Base-by-base conservation (phyloP, 2,329 filamentous ascomycete genomes). In the Aspergillus neotritici region DNA sequence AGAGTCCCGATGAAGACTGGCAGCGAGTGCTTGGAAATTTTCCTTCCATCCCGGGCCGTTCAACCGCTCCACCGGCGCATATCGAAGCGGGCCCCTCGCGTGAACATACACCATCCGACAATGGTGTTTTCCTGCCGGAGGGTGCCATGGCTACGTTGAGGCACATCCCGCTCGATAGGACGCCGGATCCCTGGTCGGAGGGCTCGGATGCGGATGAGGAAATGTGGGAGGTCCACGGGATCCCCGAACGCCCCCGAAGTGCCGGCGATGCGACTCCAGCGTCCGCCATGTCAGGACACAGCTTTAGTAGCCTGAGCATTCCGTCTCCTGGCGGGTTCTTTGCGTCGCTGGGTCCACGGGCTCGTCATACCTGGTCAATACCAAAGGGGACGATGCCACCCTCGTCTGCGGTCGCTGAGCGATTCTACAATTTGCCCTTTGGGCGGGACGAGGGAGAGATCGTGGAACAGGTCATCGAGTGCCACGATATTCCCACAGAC, bases 261-360 rank as follows among this genome's bases (percentile, higher is more conserved):
- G 65, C 68, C 9, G 64, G 71, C 37, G 64, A 70, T 32, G 61
- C 63, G 14, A 72, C 71, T 1, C 72, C 78, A 8, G 69, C 74
- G 7, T 78, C 79, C 34, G 75, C 74, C 44, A 67, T 75, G 44
- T 84, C 83, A 11, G 73, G 82, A 11, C 83, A 83, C 43, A 86
- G 83, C 31, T 76, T 96, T 49, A 90, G 86, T 14, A 82, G 79
- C 46, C 77, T 96, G 14, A 90, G 90, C 17, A 89, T 97, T 29
- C 91, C 90, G 5, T 96, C 91, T 0, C 91, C 91, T 0, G 85
- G 87, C 17, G 88, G 86, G 1, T 96, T 96, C 74, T 96, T 96
- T 67, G 87, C 87, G 2, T 88, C 85, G 0, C 77, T 96, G 21
- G 87, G 85, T 31, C 80, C 84, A 3, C 78, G 80, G 41, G 82